These are phyloP conservation scores for Solanum paucissectum DNA, from an alignment of 257 asterid genomes.

Conservation along the genomic window DNA sequence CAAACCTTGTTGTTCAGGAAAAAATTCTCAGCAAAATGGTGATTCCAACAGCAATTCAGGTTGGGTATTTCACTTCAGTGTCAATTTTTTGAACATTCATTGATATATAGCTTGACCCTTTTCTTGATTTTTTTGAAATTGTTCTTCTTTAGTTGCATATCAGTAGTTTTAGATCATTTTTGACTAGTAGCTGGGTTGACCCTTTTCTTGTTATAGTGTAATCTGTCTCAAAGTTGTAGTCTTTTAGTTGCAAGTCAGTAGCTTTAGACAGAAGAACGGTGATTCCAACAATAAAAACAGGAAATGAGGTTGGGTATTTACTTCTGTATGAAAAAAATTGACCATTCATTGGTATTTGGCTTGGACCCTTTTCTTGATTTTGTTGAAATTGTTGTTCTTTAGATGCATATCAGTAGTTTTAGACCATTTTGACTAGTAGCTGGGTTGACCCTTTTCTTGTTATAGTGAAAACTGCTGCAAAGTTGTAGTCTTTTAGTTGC, in stretches of 20 bases:
- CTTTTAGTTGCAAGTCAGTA: neutral
- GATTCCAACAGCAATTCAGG: slow-evolving; percentile 3
- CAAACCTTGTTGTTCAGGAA: slow-evolving; percentile 30
- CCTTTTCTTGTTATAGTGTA: neutral
- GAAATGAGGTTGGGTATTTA: neutral
- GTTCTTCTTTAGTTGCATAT: neutral
- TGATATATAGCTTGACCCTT: neutral
- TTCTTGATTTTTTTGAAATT: neutral
- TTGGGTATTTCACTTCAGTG: neutral
- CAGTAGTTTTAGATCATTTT: neutral
- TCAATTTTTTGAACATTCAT: neutral
- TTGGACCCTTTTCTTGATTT: neutral
- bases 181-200: neutral
- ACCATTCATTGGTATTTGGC: neutral
- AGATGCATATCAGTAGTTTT: neutral
- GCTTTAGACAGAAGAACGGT: neutral
- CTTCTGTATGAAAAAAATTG: neutral
- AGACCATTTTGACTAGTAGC: neutral
- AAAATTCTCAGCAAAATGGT: slow-evolving; percentile 24
- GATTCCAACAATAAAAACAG: neutral
- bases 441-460: neutral
- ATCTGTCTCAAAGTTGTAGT: neutral
- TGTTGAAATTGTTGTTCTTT: neutral
- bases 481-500: neutral
- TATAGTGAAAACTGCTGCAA: neutral